Percentiles rank a stretch among this genome's conserved stretches.
Evolutionary conservation across 1,284 basidiomycete genomes (phyloP).

Genomic region (Cryptococcus sp.): DNA sequence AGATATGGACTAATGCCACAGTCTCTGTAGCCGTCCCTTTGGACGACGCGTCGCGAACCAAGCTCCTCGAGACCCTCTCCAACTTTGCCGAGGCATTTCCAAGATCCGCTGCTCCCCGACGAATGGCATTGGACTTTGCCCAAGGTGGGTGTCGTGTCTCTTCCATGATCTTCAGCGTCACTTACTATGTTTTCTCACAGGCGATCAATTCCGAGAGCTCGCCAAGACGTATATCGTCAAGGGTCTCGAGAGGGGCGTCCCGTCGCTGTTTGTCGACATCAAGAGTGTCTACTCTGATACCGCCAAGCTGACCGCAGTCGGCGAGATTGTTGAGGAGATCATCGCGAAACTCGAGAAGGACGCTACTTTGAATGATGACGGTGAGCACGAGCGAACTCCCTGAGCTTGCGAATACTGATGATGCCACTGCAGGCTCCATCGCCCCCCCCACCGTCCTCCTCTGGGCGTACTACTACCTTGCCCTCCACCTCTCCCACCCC

Average conservation of each 20-base stretch:
- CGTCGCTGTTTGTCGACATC: constrained; percentile 89
- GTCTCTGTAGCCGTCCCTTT: constrained; percentile 12
- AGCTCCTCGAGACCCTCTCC: constrained; percentile 60
- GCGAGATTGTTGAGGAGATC: constrained; percentile 65
- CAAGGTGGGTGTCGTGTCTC: constrained; percentile 56
- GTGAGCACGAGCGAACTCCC: constrained; percentile 20
- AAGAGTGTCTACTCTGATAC: constrained; percentile 74
- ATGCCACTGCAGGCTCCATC: constrained; percentile 32
- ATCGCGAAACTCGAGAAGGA: constrained; percentile 47
- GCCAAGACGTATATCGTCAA: constrained; percentile 67
- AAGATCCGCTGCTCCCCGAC: constrained; percentile 66
- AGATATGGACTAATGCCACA: not conserved
- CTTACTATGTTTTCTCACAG: constrained; percentile 41
- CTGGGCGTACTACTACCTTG: constrained; percentile 93
- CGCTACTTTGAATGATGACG: constrained; percentile 40
- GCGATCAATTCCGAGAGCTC: constrained; percentile 64
- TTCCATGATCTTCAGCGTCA: too few relatives aligned
- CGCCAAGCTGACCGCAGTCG: constrained; percentile 64
- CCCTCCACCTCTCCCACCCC: constrained; percentile 77
- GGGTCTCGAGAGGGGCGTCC: constrained; percentile 80
- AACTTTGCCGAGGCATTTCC: constrained; percentile 64
- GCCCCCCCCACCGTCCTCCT: constrained; percentile 81
- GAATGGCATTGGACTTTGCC: constrained; percentile 67
- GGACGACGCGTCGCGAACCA: constrained; percentile 52
- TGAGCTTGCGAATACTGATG: not conserved